phyloP scores from a whole-genome alignment of 148 eudicot genomes.

The Chenopodium formosanum region DNA sequence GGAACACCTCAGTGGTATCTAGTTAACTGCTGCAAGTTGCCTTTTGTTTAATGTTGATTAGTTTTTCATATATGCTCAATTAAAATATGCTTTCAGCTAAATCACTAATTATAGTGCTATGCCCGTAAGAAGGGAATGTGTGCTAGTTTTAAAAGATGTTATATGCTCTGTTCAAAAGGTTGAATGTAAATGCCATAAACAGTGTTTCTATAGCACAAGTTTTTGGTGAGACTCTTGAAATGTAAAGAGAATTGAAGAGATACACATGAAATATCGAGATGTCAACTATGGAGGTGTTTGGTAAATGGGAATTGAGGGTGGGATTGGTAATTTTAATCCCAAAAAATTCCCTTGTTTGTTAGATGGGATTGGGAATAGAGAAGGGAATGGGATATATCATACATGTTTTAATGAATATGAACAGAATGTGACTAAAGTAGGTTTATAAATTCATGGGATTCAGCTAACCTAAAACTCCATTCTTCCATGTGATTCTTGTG shows the following conservation, averaged over 20 bases:
- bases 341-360: too few species aligned
- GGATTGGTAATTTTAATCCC: too few species aligned
- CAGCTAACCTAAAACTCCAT: not conserved
- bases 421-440: too few species aligned
- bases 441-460: too few species aligned
- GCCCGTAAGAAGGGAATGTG: not conserved
- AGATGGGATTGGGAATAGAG: too few species aligned
- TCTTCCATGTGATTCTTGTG: not conserved
- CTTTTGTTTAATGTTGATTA: not conserved
- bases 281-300: too few species aligned
- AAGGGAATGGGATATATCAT: too few species aligned
- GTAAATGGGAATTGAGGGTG: too few species aligned
- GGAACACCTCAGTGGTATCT: not conserved
- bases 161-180: not conserved
- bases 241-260: too few species aligned
- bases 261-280: too few species aligned
- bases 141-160: not conserved
- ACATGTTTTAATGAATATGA: too few species aligned
- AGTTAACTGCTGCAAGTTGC: not conserved
- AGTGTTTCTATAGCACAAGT: not conserved
- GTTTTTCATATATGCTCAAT: not conserved
- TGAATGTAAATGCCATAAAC: not conserved
- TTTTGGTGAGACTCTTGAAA: not conserved
- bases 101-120: not conserved
- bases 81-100: not conserved